Percentiles rank a stretch among this genome's conserved stretches.
phyloP scores from a whole-genome alignment of 495 filamentous ascomycete genomes.

The Hypoxylon lenormandii region DNA sequence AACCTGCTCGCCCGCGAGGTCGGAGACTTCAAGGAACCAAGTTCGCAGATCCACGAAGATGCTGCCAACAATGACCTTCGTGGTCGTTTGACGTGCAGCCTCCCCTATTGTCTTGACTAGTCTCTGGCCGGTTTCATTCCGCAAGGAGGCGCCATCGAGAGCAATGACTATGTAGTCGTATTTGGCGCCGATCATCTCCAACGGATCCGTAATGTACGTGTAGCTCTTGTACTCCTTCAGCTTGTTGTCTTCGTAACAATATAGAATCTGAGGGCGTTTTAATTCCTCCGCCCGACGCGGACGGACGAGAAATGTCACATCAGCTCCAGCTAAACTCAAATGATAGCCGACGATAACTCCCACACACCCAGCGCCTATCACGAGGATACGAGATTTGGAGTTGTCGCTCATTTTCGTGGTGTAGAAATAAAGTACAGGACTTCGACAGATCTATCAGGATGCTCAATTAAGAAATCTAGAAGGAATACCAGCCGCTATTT shows the following conservation, averaged over 20 bases:
- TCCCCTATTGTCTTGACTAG: conserved; percentile 24
- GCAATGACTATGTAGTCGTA: conserved; percentile 30
- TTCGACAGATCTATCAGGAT: neutral
- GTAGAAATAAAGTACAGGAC: conserved; percentile 1
- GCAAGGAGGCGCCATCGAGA: conserved; percentile 23
- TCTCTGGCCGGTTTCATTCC: conserved; percentile 5
- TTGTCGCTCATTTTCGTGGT: conserved; percentile 18
- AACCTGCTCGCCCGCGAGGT: conserved; percentile 24
- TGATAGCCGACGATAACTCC: conserved; percentile 31
- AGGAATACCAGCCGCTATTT: too few relatives aligned
- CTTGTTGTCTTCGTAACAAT: conserved; percentile 37
- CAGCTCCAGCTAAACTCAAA: conserved; percentile 23
- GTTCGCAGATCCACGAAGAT: conserved; percentile 21
- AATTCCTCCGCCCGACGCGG: conserved; percentile 24
- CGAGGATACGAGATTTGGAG: conserved; percentile 19
- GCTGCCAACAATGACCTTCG: conserved; percentile 27
- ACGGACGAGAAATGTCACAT: conserved; percentile 41
- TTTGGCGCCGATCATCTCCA: conserved; percentile 10
- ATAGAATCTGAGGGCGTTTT: conserved; percentile 32
- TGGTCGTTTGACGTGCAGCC: conserved; percentile 21
- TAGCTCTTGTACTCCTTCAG: conserved; percentile 30
- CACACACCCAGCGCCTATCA: conserved; percentile 34
- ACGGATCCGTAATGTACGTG: conserved; percentile 18
- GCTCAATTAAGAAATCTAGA: too few relatives aligned
- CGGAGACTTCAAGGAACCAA: conserved; percentile 33